Conservation (phyloP, 306 rosid genomes). For the Myrica gale region DNA sequence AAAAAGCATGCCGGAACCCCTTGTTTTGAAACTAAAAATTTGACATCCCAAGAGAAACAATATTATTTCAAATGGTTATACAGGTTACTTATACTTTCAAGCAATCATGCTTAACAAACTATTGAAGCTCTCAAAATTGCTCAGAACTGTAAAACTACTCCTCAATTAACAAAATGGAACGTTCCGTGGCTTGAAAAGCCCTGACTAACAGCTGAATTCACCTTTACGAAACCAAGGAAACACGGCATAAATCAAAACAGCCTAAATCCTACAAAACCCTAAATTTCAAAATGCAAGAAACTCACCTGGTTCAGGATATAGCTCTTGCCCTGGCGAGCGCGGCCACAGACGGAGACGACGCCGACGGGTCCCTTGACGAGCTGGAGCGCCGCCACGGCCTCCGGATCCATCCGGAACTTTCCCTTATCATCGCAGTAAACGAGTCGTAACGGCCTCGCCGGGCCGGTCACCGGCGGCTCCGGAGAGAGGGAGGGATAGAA, state of each 20-base stretch:
- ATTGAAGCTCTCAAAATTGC: background rate
- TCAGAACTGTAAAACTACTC: background rate
- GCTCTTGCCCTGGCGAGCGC: conserved; percentile 97
- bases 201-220: background rate
- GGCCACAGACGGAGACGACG: conserved; percentile 86
- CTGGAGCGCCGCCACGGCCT: conserved; percentile 84
- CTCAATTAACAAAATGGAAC: background rate
- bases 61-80: background rate
- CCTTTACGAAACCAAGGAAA: background rate
- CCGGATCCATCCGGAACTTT: conserved; percentile 91
- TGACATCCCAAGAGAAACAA: background rate
- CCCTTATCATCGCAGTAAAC: conserved; percentile 89
- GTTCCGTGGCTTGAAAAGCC: background rate
- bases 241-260: background rate
- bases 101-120: background rate
- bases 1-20: background rate
- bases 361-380: conserved; percentile 94
- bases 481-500: conserved; percentile 27
- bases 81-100: background rate
- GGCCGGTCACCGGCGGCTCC: conserved; percentile 59
- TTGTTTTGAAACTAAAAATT: background rate
- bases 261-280: conserved; percentile 19
- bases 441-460: conserved; percentile 76
- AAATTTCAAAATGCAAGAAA: conserved; percentile 5
- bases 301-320: conserved; percentile 79